Conservation (phyloP, 306 rosid species). For the Hippophae tibetana region DNA sequence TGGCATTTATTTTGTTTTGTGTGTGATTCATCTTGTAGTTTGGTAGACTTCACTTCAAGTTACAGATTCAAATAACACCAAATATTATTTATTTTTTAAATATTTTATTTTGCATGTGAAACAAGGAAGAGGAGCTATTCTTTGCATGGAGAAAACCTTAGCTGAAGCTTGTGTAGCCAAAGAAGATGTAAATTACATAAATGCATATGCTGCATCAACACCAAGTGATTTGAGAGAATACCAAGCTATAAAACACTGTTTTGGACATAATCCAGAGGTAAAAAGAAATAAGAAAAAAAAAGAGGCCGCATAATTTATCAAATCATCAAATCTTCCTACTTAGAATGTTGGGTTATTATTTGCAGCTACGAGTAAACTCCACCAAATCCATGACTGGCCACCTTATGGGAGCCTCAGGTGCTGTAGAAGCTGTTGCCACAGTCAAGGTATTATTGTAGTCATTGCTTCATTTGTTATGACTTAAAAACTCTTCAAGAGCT, state of each 20-base stretch:
- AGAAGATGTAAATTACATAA: slow-evolving; percentile 71
- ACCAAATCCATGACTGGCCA: slow-evolving; percentile 80
- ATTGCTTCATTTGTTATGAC: background rate
- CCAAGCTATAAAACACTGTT: slow-evolving; percentile 49
- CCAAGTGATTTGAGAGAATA: slow-evolving; percentile 63
- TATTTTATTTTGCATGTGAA: background rate
- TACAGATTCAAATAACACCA: no score
- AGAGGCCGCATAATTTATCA: no score
- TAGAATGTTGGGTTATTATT: background rate
- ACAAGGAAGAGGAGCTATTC: slow-evolving; percentile 49
- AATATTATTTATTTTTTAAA: background rate
- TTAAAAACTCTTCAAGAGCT: background rate
- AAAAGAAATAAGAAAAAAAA: background rate
- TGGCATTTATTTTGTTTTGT: no score
- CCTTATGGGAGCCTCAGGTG: slow-evolving; percentile 75
- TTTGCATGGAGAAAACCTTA: slow-evolving; percentile 74
- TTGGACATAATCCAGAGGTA: slow-evolving; percentile 57
- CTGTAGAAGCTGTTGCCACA: slow-evolving; percentile 77
- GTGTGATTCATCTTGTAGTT: no score
- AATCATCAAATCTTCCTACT: background rate
- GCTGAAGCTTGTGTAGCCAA: slow-evolving; percentile 50
- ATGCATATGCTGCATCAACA: slow-evolving; percentile 71
- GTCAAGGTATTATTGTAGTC: slow-evolving; percentile 33
- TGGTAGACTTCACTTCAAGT: no score
- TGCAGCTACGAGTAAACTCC: slow-evolving; percentile 56